Percentiles rank a stretch among this genome's conserved stretches.
These are phyloP conservation scores for Colletotrichum liaoningense DNA, from an alignment of 2,329 filamentous ascomycete genomes.

Conservation along the genomic window DNA sequence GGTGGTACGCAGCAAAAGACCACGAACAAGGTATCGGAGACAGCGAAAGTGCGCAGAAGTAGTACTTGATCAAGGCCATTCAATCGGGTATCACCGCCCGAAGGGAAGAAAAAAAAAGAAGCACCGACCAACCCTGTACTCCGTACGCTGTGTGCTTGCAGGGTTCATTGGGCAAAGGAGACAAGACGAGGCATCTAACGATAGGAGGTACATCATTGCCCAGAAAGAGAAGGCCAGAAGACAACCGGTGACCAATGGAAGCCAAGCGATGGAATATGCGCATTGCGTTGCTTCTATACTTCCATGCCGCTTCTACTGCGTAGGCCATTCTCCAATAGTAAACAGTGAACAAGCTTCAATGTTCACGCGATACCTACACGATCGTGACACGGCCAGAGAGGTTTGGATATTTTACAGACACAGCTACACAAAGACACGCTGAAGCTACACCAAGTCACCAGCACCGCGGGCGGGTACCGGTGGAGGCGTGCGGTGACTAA, in stretches of 20 bases:
- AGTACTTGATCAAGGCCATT: background rate
- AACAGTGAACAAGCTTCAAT: background rate
- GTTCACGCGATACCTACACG: background rate
- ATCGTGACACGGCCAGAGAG: background rate
- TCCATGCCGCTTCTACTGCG: background rate
- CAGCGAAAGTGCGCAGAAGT: background rate
- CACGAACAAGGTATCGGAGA: background rate
- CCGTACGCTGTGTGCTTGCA: background rate
- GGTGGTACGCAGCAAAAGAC: background rate
- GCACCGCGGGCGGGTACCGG: slow-evolving; percentile 5
- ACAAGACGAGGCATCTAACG: slow-evolving; percentile 9
- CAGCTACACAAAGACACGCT: background rate
- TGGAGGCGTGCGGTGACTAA: slow-evolving; percentile 28
- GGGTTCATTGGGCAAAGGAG: slow-evolving; percentile 14
- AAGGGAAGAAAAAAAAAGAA: background rate
- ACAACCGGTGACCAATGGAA: background rate
- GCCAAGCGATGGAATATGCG: slow-evolving; percentile 6
- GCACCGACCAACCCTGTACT: slow-evolving; percentile 5
- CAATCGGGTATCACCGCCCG: background rate
- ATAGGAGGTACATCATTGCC: slow-evolving; percentile 21
- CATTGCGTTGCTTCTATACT: background rate
- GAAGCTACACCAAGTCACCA: background rate
- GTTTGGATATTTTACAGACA: no score
- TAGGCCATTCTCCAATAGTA: background rate
- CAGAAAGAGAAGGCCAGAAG: background rate